Percentiles rank a stretch among this genome's conserved stretches.
Conservation (phyloP, 441 rosid species). For the Pelargonium cotyledonis region DNA sequence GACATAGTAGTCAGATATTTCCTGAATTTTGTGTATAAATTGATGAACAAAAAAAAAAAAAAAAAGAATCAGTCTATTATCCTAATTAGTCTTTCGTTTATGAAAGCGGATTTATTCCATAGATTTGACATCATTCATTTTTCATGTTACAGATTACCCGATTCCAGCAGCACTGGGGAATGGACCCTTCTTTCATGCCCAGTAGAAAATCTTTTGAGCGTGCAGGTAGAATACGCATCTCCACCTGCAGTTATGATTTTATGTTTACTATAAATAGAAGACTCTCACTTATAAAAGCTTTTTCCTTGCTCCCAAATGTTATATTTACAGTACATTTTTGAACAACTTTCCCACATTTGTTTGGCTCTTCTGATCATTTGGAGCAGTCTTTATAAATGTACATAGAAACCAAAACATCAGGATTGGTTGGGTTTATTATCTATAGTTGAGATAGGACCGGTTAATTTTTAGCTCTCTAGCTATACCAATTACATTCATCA, state of each 20-base stretch:
- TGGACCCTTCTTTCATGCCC: constrained; percentile 92
- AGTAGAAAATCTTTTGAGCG: constrained; percentile 92
- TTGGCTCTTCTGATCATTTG: no score
- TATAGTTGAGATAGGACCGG: neutral
- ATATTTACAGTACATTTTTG: no score
- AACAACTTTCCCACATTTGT: neutral
- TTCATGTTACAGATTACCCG: constrained; percentile 43
- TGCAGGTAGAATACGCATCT: constrained; percentile 46
- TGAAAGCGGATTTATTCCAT: neutral
- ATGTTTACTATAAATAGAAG: neutral
- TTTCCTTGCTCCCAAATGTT: no score
- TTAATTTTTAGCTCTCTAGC: neutral
- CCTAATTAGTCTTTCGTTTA: no score
- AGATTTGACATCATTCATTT: neutral
- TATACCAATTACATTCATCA: neutral
- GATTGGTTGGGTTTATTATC: no score
- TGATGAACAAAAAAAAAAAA: no score
- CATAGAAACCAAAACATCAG: no score
- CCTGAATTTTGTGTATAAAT: no score
- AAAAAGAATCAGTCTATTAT: no score
- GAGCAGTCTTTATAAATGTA: no score
- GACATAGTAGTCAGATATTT: no score
- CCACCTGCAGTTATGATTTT: neutral
- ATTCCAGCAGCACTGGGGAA: constrained; percentile 91
- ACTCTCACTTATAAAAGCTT: no score